Base-by-base conservation (phyloP, 2,329 filamentous ascomycete species). In the Pseudocercospora macadamiae region DNA sequence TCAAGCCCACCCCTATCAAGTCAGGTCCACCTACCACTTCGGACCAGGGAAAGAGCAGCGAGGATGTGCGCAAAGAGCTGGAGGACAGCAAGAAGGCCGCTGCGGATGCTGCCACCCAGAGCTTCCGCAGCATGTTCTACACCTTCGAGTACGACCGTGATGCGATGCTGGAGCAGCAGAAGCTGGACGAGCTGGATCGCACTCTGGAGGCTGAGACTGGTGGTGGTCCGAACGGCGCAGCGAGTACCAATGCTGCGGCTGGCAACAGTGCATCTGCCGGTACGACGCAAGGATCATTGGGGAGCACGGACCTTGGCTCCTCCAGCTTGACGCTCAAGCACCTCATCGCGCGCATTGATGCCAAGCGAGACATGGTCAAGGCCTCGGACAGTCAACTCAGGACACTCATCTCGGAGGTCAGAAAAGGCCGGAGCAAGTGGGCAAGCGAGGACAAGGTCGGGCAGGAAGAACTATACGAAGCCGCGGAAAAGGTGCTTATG, bases 351-450 rank as follows among this genome's bases (percentile, higher is more conserved):
- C 86, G 93, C 57, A 97, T 99, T 71, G 95, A 99, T 75, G 86
- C 90, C 76, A 95, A 97, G 78, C 88, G 95, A 70, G 88, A 91
- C 65, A 86, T 91, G 78, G 93, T 99, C 53, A 86, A 88, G 73
- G 93, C 95, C 16, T 96, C 93, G 1, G 95, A 99, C 77, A 89
- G 92, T 21, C 93, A 99, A 72, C 81, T 99, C 60, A 87, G 95
- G 60, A 91, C 89, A 51, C 79, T 99, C 59, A 96, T 99, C 84
- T 97, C 95, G 69, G 95, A 99, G 75, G 95, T 99, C 16, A 86
- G 95, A 64, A 99, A 97, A 76, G 97, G 97, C 68, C 84, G 95
- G 69, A 97, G 93, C 76, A 99, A 99, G 77, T 99, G 95, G 95
- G 93, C 95, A 3, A 97, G 90, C 73, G 95, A 97, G 75, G 95